These are phyloP conservation scores for Beta lomatogona DNA, from an alignment of 179 eudicot species.

Conservation along the genomic window DNA sequence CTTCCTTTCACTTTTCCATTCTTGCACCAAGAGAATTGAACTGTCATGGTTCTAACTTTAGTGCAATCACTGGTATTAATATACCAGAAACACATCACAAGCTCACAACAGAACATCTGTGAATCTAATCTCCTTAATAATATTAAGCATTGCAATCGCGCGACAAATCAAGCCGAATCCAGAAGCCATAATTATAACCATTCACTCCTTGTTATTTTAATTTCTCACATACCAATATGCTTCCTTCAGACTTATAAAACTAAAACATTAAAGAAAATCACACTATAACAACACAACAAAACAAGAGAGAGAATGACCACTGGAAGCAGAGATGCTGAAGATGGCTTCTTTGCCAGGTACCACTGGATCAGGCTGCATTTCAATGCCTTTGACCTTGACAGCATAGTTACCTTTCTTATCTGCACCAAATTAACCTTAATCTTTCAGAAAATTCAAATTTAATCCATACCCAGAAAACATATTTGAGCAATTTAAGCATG, in stretches of 20 bases:
- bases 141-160: neutral
- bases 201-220: neutral
- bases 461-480: neutral
- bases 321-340: constrained; percentile 47
- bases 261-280: neutral
- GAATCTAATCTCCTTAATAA: neutral
- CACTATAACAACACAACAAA: neutral
- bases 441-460: neutral
- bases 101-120: neutral
- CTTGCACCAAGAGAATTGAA: neutral
- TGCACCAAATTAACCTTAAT: constrained; percentile 19
- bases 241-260: neutral
- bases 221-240: neutral
- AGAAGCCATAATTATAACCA: neutral
- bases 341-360: constrained; percentile 42
- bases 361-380: constrained; percentile 50
- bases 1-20: neutral
- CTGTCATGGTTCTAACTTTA: neutral
- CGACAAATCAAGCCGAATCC: neutral
- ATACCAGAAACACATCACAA: neutral
- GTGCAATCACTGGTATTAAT: neutral
- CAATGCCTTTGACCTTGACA: constrained; percentile 47
- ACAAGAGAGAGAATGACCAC: constrained; percentile 37
- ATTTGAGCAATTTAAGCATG: neutral
- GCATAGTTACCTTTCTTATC: constrained; percentile 44